Conservation (phyloP, 2,329 filamentous ascomycete genomes). For the Onygena corvina region DNA sequence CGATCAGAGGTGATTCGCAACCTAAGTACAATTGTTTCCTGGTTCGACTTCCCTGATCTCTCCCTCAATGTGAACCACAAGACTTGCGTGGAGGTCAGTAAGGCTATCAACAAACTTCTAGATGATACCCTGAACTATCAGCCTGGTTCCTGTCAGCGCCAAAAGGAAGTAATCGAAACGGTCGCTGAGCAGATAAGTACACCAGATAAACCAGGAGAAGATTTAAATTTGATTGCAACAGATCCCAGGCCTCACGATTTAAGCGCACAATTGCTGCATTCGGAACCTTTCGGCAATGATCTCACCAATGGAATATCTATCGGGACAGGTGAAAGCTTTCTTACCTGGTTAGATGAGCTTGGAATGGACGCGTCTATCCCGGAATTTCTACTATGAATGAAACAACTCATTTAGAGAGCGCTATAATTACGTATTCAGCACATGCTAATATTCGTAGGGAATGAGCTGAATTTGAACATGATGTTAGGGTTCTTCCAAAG, state of each 20-base stretch:
- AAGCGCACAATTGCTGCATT: background rate
- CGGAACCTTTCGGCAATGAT: conserved; percentile 1
- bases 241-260: conserved; percentile 5
- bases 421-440: too few relatives aligned
- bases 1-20: conserved; percentile 20
- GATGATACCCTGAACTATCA: conserved; percentile 20
- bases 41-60: conserved; percentile 15
- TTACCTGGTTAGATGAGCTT: conserved; percentile 15
- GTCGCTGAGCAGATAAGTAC: background rate
- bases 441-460: too few relatives aligned
- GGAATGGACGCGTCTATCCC: conserved; percentile 13
- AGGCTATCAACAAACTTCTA: conserved; percentile 17
- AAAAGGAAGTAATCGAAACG: background rate
- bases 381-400: conserved; percentile 10
- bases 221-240: background rate
- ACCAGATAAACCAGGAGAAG: background rate
- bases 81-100: conserved; percentile 16
- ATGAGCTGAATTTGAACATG: too few relatives aligned
- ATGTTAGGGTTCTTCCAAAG: too few relatives aligned
- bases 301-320: background rate
- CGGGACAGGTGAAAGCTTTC: conserved; percentile 13
- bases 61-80: conserved; percentile 10
- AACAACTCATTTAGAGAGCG: conserved; percentile 1
- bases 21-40: conserved; percentile 18
- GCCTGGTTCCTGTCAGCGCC: conserved; percentile 21